Percentiles rank a stretch among this genome's conserved stretches.
These are phyloP conservation scores for Clathrospora elynae DNA, from an alignment of 2,329 filamentous ascomycete species.

Conservation along the genomic window DNA sequence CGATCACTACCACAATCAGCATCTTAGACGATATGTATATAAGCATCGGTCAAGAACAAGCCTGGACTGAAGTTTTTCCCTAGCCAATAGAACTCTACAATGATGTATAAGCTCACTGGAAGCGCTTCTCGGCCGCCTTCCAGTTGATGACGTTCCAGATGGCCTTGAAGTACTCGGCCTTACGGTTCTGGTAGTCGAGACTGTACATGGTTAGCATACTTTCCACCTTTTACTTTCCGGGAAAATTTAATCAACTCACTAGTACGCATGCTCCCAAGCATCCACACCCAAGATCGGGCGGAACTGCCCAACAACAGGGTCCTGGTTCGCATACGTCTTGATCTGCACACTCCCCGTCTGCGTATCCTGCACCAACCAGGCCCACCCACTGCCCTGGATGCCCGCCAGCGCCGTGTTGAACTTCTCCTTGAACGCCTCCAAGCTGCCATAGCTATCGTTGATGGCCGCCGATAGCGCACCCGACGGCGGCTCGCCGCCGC, in stretches of 20 bases:
- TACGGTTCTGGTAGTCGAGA: constrained; percentile 95
- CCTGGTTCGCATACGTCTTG: constrained; percentile 82
- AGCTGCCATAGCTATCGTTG: constrained; percentile 62
- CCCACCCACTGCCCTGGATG: constrained; percentile 69
- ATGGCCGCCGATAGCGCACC: constrained; percentile 64
- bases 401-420: constrained; percentile 68
- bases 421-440: constrained; percentile 65
- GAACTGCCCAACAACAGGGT: constrained; percentile 83
- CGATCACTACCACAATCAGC: no score
- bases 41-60: no score
- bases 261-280: constrained; percentile 96
- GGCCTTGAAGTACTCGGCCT: constrained; percentile 91
- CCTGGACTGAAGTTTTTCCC: no score
- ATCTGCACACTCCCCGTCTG: constrained; percentile 65
- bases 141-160: constrained; percentile 97
- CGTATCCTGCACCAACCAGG: constrained; percentile 66
- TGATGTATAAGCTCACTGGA: no score
- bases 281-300: constrained; percentile 85
- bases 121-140: constrained; percentile 83
- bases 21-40: no score
- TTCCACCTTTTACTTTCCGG: no score
- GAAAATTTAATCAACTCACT: constrained; percentile 62
- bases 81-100: no score
- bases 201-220: constrained; percentile 32
- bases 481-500: constrained; percentile 67